Percentiles rank a stretch among this genome's conserved stretches.
Evolutionary conservation across 2,329 filamentous ascomycete species (phyloP).

Genomic region (Aspergillus tubingensis): DNA sequence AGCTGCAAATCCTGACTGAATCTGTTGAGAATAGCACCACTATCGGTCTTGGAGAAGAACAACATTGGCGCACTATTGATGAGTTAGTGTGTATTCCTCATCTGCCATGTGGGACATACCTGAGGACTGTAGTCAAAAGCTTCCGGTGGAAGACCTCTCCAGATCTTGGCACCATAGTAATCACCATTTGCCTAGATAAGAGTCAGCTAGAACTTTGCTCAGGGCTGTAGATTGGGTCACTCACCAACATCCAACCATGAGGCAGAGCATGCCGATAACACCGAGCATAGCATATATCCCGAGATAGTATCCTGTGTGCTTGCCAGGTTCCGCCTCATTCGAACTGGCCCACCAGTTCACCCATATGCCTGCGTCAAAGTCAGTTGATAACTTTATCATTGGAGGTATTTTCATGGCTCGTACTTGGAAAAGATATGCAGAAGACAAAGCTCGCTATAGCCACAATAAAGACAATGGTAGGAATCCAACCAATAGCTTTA

Average conservation of each 20-base stretch:
- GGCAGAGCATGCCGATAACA: constrained; percentile 37
- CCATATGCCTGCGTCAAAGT: constrained; percentile 37
- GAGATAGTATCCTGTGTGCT: constrained; percentile 39
- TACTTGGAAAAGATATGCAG: constrained; percentile 45
- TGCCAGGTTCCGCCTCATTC: constrained; percentile 38
- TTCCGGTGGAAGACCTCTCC: constrained; percentile 52
- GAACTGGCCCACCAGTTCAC: constrained; percentile 45
- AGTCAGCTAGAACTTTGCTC: constrained; percentile 5
- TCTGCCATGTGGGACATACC: constrained; percentile 28
- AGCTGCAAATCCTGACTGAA: constrained; percentile 50
- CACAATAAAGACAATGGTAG: constrained; percentile 39
- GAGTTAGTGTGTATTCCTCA: constrained; percentile 22
- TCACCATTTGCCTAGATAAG: constrained; percentile 49
- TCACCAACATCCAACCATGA: constrained; percentile 42
- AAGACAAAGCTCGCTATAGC: constrained; percentile 42
- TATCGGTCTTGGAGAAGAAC: constrained; percentile 46
- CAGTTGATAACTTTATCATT: not conserved
- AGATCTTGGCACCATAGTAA: constrained; percentile 57
- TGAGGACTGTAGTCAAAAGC: constrained; percentile 52
- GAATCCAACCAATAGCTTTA: constrained; percentile 39
- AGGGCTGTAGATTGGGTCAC: constrained; percentile 6
- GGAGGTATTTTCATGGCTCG: constrained; percentile 6
- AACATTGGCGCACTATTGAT: constrained; percentile 40
- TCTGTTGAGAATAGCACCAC: constrained; percentile 44
- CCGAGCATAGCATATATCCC: constrained; percentile 45